Conservation (phyloP, 2,329 filamentous ascomycete species). For the Fusarium lateritium region DNA sequence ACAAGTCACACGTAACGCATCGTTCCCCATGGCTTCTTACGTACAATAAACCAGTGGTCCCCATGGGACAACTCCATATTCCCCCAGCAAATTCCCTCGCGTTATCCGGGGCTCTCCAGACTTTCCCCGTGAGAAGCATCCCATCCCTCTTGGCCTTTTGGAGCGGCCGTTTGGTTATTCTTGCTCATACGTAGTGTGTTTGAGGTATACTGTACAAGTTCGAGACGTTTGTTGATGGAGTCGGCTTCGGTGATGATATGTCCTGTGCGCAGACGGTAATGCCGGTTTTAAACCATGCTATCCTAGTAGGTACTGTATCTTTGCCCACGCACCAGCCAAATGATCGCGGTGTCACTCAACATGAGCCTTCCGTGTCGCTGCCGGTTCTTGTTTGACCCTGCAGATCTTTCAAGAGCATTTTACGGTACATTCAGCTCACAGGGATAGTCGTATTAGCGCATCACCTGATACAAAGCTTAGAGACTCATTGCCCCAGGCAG, state of each 20-base stretch:
- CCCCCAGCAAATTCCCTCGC: constrained; percentile 30
- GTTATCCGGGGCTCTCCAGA: constrained; percentile 42
- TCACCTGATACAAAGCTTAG: constrained; percentile 8
- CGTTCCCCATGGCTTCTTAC: constrained; percentile 38
- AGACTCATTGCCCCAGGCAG: not conserved
- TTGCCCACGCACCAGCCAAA: constrained; percentile 12
- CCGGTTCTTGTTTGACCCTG: constrained; percentile 21
- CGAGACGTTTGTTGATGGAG: constrained; percentile 22
- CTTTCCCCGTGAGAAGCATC: constrained; percentile 28
- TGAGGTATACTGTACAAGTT: constrained; percentile 1
- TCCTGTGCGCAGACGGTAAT: constrained; percentile 32
- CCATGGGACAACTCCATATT: constrained; percentile 43
- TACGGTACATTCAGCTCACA: constrained; percentile 4
- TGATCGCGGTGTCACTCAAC: constrained; percentile 23
- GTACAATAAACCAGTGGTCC: constrained; percentile 45
- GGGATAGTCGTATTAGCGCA: constrained; percentile 17
- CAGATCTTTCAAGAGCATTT: constrained; percentile 18
- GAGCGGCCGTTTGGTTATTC: not conserved
- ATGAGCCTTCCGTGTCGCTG: constrained; percentile 19
- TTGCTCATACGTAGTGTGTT: constrained; percentile 10
- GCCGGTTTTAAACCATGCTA: constrained; percentile 24
- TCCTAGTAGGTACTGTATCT: not conserved
- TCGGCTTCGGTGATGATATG: constrained; percentile 5
- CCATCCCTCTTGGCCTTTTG: constrained; percentile 17
- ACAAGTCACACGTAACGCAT: constrained; percentile 16